phyloP scores from a whole-genome alignment of 345 rosid genomes.

The Turnera subulata region DNA sequence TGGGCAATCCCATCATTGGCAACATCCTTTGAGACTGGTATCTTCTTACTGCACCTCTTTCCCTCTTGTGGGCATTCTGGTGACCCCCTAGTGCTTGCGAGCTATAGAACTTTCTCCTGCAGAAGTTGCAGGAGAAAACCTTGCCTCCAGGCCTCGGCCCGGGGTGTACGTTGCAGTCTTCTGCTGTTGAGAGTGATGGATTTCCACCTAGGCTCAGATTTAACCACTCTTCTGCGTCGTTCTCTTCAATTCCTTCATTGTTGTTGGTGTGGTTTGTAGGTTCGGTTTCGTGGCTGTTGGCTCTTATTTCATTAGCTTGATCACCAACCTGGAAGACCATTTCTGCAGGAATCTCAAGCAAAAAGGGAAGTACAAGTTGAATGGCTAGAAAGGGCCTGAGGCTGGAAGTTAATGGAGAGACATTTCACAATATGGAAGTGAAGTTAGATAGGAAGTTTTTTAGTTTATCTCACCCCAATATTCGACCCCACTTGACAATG shows the following conservation, averaged over 20 bases:
- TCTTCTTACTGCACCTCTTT: conserved; percentile 65
- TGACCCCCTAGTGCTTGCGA: conserved; percentile 81
- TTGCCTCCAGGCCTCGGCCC: conserved; percentile 27
- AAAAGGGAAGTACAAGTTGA: background rate
- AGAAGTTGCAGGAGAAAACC: conserved; percentile 66
- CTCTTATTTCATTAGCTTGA: conserved; percentile 18
- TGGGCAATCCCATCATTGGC: conserved; percentile 41
- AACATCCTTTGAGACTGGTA: conserved; percentile 58
- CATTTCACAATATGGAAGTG: background rate
- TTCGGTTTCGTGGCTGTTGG: conserved; percentile 18
- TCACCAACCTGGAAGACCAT: conserved; percentile 44
- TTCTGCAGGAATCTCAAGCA: conserved; percentile 4
- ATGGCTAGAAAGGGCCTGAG: no score
- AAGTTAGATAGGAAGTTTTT: conserved; percentile 20
- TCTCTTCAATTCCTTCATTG: conserved; percentile 21
- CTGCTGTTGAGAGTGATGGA: conserved; percentile 34
- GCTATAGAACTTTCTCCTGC: conserved; percentile 71
- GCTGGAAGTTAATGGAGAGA: no score
- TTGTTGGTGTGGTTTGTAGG: conserved; percentile 5
- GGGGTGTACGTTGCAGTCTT: conserved; percentile 26
- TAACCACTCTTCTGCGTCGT: conserved; percentile 51
- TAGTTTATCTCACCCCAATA: conserved; percentile 22
- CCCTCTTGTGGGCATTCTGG: conserved; percentile 80
- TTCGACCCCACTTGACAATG: conserved; percentile 40
- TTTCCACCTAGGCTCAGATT: conserved; percentile 53